A percentile compares a stretch with the other conserved stretches of the same genome.
phyloP scores from a whole-genome alignment of 345 rosid species.

The Populus euphratica region DNA sequence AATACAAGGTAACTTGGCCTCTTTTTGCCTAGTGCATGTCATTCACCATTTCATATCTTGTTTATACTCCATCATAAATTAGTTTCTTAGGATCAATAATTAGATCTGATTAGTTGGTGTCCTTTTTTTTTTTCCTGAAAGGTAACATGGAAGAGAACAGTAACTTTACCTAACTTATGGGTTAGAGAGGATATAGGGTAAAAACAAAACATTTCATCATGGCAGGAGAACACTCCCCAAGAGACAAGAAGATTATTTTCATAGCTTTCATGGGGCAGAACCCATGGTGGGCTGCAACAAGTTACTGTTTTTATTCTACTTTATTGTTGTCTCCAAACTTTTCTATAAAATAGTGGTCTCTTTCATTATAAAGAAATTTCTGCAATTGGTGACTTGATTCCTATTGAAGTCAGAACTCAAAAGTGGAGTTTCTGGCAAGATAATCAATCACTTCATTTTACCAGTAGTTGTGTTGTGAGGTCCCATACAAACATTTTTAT shows the following conservation, averaged over 20 bases:
- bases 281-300: background rate
- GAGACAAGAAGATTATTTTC: background rate
- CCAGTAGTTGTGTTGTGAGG: background rate
- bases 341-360: background rate
- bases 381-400: background rate
- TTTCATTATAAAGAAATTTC: background rate
- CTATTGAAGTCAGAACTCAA: background rate
- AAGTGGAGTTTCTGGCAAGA: background rate
- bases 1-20: slow-evolving; percentile 65
- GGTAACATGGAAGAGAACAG: background rate
- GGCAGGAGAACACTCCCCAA: background rate
- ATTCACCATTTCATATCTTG: background rate
- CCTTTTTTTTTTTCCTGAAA: background rate
- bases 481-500: background rate
- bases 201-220: background rate
- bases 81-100: background rate
- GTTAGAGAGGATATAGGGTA: background rate
- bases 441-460: background rate
- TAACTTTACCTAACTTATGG: background rate
- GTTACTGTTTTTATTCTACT: too few species aligned
- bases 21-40: background rate
- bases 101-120: background rate
- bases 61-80: background rate
- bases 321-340: background rate
- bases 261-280: background rate